Evolutionary conservation across 2,329 filamentous ascomycete species (phyloP).

Genomic region (Phyllosticta paracitricarpa): DNA sequence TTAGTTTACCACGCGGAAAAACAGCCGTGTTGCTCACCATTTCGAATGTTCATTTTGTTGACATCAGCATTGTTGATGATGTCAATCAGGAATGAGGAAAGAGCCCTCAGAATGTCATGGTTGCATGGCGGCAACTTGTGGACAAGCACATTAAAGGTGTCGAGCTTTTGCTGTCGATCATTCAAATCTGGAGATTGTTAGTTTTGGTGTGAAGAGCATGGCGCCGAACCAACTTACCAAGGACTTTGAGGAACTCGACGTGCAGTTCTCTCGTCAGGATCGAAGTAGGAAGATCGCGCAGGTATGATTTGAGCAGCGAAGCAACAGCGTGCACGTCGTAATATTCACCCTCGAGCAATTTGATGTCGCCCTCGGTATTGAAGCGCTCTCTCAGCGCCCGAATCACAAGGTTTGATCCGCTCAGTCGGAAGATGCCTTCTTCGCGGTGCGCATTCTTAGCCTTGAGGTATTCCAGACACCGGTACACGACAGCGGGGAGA

Average conservation of each 20-base stretch:
- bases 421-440: constrained; percentile 93
- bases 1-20: neutral
- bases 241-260: constrained; percentile 74
- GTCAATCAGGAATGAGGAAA: constrained; percentile 80
- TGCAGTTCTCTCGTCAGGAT: constrained; percentile 88
- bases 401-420: constrained; percentile 92
- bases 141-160: constrained; percentile 65
- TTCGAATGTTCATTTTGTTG: constrained; percentile 98
- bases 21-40: constrained; percentile 35
- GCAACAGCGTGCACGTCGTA: constrained; percentile 96
- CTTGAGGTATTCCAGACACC: constrained; percentile 87
- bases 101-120: constrained; percentile 67
- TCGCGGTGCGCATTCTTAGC: constrained; percentile 71
- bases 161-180: constrained; percentile 65
- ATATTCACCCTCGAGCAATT: constrained; percentile 75
- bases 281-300: constrained; percentile 82
- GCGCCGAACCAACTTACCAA: constrained; percentile 36
- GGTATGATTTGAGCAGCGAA: constrained; percentile 84
- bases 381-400: constrained; percentile 86
- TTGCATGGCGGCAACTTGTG: constrained; percentile 73
- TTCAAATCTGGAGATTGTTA: constrained; percentile 51
- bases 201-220: neutral
- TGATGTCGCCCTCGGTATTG: constrained; percentile 84
- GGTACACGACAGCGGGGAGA: constrained; percentile 85
- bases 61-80: constrained; percentile 82